A percentile compares a stretch with the other conserved stretches of the same genome.
These are phyloP conservation scores for Noccaea caerulescens DNA, from an alignment of 345 rosid genomes.

Conservation along the genomic window DNA sequence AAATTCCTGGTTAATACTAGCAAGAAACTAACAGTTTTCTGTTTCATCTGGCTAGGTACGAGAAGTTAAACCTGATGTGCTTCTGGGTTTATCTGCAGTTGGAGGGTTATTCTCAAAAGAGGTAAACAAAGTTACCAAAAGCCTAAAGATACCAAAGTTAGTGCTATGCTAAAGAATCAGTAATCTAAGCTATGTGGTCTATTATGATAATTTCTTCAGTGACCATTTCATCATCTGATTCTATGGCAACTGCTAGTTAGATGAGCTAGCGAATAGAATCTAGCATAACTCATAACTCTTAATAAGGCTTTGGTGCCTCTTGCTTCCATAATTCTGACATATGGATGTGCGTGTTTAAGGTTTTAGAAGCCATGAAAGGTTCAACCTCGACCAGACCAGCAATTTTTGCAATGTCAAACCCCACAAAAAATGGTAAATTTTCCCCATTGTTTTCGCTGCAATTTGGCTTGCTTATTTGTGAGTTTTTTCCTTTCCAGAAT, in stretches of 20 bases:
- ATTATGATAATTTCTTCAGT: constrained; percentile 1
- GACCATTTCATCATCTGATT: constrained; percentile 8
- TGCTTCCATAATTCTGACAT: constrained; percentile 21
- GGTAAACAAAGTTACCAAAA: constrained; percentile 51
- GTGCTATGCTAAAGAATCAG: constrained; percentile 18
- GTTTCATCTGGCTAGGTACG: constrained; percentile 62
- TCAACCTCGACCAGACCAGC: constrained; percentile 98
- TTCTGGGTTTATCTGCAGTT: constrained; percentile 99
- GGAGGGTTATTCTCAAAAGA: constrained; percentile 96
- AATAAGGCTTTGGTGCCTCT: constrained; percentile 23
- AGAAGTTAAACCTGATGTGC: constrained; percentile 96
- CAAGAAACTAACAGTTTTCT: constrained; percentile 30
- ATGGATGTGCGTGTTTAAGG: constrained; percentile 50
- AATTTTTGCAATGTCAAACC: constrained; percentile 98
- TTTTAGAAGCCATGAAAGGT: constrained; percentile 88
- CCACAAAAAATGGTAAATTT: constrained; percentile 79
- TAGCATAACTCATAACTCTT: constrained; percentile 19
- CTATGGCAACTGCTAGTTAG: constrained; percentile 14
- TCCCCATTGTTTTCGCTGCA: constrained; percentile 8
- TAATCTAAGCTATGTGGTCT: constrained; percentile 14
- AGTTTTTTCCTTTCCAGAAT: constrained; percentile 1
- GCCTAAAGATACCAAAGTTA: constrained; percentile 1
- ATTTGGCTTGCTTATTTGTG: constrained; percentile 12
- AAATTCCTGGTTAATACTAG: neutral
- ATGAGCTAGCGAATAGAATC: constrained; percentile 14